Evolutionary conservation across 768 basidiomycete genomes (phyloP).

Genomic region (Amanita muscaria): DNA sequence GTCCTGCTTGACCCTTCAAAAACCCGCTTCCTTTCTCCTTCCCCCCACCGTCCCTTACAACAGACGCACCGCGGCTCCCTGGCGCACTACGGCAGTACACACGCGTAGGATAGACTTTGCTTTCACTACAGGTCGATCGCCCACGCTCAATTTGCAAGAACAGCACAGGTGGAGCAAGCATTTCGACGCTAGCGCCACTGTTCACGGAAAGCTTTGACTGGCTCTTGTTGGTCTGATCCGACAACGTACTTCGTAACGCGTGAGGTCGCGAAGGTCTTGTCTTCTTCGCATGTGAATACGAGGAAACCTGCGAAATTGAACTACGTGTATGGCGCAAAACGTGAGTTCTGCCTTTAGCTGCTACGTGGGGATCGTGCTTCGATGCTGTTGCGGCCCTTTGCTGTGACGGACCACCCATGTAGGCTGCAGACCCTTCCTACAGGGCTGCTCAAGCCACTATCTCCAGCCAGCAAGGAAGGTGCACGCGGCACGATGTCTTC

Average conservation of each 20-base stretch:
- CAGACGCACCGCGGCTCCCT: constrained; percentile 49
- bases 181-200: constrained; percentile 2
- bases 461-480: constrained; percentile 68
- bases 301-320: constrained; percentile 29
- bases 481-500: constrained; percentile 18
- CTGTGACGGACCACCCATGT: constrained; percentile 34
- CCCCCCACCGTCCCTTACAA: constrained; percentile 16
- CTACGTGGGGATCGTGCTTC: neutral
- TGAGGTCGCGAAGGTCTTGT: constrained; percentile 3
- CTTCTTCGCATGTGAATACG: constrained; percentile 11
- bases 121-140: constrained; percentile 25
- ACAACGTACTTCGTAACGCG: constrained; percentile 11
- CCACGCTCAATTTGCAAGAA: constrained; percentile 28
- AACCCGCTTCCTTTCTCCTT: constrained; percentile 16
- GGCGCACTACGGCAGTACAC: constrained; percentile 69
- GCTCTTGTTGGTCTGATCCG: constrained; percentile 27
- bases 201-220: constrained; percentile 1
- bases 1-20: constrained; percentile 18
- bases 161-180: constrained; percentile 27
- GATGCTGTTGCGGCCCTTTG: constrained; percentile 5
- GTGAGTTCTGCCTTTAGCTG: constrained; percentile 13
- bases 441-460: constrained; percentile 58
- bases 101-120: constrained; percentile 40
- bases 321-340: constrained; percentile 28
- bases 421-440: constrained; percentile 39